phyloP scores from a whole-genome alignment of 139 green algal species.

The Parachlorella kessleri region DNA sequence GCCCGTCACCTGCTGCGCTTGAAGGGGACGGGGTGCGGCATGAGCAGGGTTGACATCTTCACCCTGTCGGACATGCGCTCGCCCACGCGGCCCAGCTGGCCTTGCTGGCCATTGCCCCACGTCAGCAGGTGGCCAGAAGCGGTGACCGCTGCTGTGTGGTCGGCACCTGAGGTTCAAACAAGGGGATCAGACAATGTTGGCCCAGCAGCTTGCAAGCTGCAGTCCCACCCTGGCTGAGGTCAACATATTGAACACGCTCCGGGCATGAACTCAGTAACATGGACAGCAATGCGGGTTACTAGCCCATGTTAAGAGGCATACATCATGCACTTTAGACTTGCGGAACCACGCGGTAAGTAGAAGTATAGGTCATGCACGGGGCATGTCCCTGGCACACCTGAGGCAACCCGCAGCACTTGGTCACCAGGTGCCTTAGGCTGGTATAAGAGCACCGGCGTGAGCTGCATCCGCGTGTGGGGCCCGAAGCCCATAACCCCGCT shows the following conservation, averaged over 20 bases:
- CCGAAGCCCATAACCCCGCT: slow-evolving; percentile 77
- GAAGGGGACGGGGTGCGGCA: slow-evolving; percentile 42
- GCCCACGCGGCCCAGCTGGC: slow-evolving; percentile 82
- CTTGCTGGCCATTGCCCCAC: slow-evolving; percentile 82
- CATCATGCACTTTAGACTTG: too few relatives aligned
- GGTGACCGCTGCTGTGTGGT: slow-evolving; percentile 74
- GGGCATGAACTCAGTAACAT: too few relatives aligned
- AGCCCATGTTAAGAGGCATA: too few relatives aligned
- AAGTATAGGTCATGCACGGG: too few relatives aligned
- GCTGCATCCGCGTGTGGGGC: slow-evolving; percentile 33
- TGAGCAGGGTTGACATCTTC: slow-evolving; percentile 51
- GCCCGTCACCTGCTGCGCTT: slow-evolving; percentile 11
- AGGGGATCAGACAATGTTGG: too few relatives aligned
- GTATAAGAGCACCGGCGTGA: slow-evolving; percentile 47
- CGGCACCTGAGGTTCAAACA: slow-evolving; percentile 62
- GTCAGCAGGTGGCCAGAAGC: slow-evolving; percentile 64
- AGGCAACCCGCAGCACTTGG: slow-evolving; percentile 60
- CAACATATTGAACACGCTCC: too few relatives aligned
- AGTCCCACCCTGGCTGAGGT: too few relatives aligned
- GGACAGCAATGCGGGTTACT: too few relatives aligned
- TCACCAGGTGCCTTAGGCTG: slow-evolving; percentile 32
- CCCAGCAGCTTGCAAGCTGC: too few relatives aligned
- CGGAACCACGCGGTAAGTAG: too few relatives aligned
- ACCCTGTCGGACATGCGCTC: slow-evolving; percentile 33
- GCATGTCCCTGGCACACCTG: too few relatives aligned